Conservation (phyloP, 192 early-diverging fungal species). For the Backusella circina region DNA sequence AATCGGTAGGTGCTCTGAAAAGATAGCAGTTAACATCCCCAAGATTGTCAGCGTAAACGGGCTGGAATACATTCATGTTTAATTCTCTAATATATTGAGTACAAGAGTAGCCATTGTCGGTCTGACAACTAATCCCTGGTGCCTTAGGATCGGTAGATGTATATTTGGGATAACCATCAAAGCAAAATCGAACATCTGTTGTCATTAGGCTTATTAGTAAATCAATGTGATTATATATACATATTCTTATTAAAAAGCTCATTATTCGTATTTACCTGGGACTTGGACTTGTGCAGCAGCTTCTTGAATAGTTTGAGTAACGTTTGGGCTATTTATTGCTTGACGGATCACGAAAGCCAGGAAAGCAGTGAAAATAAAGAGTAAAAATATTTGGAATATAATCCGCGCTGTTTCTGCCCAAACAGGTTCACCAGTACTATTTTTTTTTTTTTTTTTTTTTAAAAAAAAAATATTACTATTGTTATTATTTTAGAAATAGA, state of each 20-base stretch:
- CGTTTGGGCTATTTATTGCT: constrained; percentile 26
- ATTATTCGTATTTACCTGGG: constrained; percentile 11
- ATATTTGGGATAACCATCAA: constrained; percentile 26
- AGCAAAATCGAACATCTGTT: constrained; percentile 33
- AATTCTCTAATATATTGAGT: constrained; percentile 11
- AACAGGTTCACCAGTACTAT: constrained; percentile 31
- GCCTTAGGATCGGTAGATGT: not conserved
- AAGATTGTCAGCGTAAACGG: constrained; percentile 25
- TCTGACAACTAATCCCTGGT: constrained; percentile 25
- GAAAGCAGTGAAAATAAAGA: constrained; percentile 28
- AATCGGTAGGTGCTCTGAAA: constrained; percentile 15
- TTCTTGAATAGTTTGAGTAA: constrained; percentile 22
- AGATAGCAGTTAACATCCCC: constrained; percentile 25
- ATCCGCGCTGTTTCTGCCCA: constrained; percentile 37
- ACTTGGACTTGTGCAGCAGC: constrained; percentile 19
- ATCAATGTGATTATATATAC: not conserved
- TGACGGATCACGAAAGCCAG: constrained; percentile 30
- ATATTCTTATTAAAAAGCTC: not conserved
- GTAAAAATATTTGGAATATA: constrained; percentile 26
- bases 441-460: constrained; percentile 3
- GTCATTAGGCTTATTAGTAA: not conserved
- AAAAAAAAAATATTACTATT: not conserved
- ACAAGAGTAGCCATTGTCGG: constrained; percentile 20
- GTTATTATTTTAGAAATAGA: not conserved
- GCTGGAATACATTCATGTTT: constrained; percentile 22